phyloP scores from a whole-genome alignment of 2,329 filamentous ascomycete genomes.

The Colletotrichum sp. region DNA sequence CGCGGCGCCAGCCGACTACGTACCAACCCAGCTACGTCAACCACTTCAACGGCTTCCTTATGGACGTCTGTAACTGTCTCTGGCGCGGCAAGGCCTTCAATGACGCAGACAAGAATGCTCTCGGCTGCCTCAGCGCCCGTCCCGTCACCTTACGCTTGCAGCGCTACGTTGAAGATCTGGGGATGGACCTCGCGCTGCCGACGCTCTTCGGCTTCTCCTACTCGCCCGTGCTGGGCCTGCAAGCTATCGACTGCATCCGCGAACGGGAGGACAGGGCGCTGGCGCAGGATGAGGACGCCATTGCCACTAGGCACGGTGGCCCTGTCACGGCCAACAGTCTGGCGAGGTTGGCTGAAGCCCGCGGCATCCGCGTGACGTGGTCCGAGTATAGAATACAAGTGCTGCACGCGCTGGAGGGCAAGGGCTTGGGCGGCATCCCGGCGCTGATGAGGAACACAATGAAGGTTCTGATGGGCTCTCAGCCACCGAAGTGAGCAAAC shows the following conservation, averaged over 20 bases:
- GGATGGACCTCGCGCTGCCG: conserved; percentile 49
- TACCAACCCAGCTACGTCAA: conserved; percentile 67
- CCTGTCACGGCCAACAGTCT: conserved; percentile 75
- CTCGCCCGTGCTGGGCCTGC: conserved; percentile 60
- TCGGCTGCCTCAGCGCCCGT: conserved; percentile 55
- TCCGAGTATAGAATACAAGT: conserved; percentile 78
- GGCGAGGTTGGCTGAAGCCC: conserved; percentile 62
- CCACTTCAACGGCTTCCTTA: conserved; percentile 81
- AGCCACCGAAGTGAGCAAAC: not conserved
- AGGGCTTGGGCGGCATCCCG: conserved; percentile 68
- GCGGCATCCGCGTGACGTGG: conserved; percentile 72
- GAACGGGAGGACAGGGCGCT: conserved; percentile 61
- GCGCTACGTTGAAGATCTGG: conserved; percentile 52
- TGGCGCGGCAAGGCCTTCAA: conserved; percentile 79
- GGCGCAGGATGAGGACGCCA: conserved; percentile 35
- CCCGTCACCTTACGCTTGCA: conserved; percentile 49
- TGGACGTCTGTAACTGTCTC: conserved; percentile 84
- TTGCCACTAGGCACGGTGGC: conserved; percentile 61
- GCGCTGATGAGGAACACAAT: conserved; percentile 82
- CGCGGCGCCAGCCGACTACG: conserved; percentile 29
- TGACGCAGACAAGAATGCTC: conserved; percentile 64
- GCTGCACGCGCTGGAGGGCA: conserved; percentile 67
- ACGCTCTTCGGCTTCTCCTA: conserved; percentile 63
- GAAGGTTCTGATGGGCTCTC: conserved; percentile 67
- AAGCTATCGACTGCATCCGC: conserved; percentile 59